Evolutionary conservation across 1,284 basidiomycete genomes (phyloP).

Genomic region (Agroathelia rolfsii): DNA sequence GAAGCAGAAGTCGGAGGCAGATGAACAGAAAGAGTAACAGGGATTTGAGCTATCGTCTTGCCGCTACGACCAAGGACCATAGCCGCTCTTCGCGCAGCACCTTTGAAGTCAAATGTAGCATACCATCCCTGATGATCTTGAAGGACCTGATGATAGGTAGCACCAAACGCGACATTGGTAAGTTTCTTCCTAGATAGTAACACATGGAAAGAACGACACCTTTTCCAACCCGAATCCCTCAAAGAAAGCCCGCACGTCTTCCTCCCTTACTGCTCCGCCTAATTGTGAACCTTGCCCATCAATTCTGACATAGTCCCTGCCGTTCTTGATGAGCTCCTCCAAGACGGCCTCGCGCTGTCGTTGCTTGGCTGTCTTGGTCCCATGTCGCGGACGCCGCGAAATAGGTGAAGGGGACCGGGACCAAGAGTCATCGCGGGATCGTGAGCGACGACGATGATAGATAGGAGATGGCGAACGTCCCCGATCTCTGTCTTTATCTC

Average conservation of each 20-base stretch:
- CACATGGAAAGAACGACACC: conserved; percentile 29
- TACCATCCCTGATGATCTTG: conserved; percentile 61
- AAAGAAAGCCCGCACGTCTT: conserved; percentile 52
- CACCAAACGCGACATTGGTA: conserved; percentile 6
- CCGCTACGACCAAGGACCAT: conserved; percentile 42
- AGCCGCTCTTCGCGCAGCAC: conserved; percentile 51
- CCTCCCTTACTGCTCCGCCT: conserved; percentile 45
- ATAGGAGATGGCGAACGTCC: not conserved
- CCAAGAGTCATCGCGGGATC: conserved; percentile 9
- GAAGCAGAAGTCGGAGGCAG: conserved; percentile 34
- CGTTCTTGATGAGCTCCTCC: conserved; percentile 47
- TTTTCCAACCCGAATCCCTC: conserved; percentile 54
- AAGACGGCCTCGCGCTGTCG: conserved; percentile 38
- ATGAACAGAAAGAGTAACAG: conserved; percentile 47
- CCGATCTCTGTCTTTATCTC: conserved; percentile 9
- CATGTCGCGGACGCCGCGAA: conserved; percentile 26
- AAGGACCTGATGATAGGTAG: conserved; percentile 36
- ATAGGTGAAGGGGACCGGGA: conserved; percentile 41
- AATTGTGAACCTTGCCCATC: conserved; percentile 37
- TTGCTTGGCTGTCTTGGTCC: conserved; percentile 21
- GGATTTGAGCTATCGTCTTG: conserved; percentile 46
- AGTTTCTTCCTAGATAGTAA: conserved; percentile 3
- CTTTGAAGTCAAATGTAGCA: conserved; percentile 52
- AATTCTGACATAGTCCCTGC: conserved; percentile 53
- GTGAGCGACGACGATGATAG: not conserved